Conservation (phyloP, 805 yeast genomes). For the Candida adriatica region DNA sequence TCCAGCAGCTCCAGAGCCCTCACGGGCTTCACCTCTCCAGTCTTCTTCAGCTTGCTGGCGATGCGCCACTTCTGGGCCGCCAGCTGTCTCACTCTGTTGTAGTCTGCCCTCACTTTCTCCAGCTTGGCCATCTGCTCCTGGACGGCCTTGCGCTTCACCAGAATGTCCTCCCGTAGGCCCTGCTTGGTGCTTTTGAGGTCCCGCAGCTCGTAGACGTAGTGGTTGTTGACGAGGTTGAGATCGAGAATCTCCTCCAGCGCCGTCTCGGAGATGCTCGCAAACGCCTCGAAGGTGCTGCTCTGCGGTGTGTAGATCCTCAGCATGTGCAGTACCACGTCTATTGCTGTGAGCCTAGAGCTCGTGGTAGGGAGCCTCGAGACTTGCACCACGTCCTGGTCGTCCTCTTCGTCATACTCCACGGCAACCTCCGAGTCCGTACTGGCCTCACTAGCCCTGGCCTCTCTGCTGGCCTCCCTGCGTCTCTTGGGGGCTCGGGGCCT, state of each 20-base stretch:
- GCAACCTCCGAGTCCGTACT: conserved; percentile 6
- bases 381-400: conserved; percentile 13
- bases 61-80: conserved; percentile 15
- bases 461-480: neutral
- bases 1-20: conserved; percentile 20
- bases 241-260: conserved; percentile 30
- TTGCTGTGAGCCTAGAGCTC: conserved; percentile 15
- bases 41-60: conserved; percentile 7
- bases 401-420: conserved; percentile 3
- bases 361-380: conserved; percentile 21
- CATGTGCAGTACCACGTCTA: conserved; percentile 15
- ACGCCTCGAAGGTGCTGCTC: conserved; percentile 11
- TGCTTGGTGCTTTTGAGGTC: conserved; percentile 25
- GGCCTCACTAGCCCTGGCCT: neutral
- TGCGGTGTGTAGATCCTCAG: conserved; percentile 5
- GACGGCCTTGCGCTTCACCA: conserved; percentile 24
- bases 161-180: conserved; percentile 24
- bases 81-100: conserved; percentile 17
- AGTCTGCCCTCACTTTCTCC: conserved; percentile 21
- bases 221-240: conserved; percentile 28
- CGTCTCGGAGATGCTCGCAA: conserved; percentile 17
- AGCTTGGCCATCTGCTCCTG: conserved; percentile 18
- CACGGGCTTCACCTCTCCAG: conserved; percentile 1
- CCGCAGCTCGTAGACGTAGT: conserved; percentile 24
- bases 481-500: neutral